Percentiles rank a stretch among this genome's conserved stretches.
Conservation (phyloP, 768 basidiomycete species). For the Trametes cinnabarina region DNA sequence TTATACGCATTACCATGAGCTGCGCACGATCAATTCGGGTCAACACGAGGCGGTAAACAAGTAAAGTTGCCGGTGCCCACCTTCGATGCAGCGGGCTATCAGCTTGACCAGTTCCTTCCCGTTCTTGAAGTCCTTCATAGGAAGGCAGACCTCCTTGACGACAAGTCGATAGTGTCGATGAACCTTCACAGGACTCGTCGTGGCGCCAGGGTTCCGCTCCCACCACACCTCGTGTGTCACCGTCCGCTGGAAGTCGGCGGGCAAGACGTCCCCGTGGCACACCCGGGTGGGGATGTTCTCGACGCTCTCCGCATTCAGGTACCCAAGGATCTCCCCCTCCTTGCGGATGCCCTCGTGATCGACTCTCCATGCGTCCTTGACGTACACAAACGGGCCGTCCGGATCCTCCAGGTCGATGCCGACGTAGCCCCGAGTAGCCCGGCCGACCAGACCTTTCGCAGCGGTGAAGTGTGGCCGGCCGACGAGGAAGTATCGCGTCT, state of each 20-base stretch:
- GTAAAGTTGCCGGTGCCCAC: background rate
- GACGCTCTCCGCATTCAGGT: background rate
- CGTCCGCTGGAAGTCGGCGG: background rate
- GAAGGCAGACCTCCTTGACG: conserved; percentile 13
- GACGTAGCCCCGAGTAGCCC: conserved; percentile 2
- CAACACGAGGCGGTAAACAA: background rate
- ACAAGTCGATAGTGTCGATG: conserved; percentile 18
- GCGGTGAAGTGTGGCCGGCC: background rate
- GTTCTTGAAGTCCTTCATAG: background rate
- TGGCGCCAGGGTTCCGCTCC: background rate
- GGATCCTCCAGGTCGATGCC: background rate
- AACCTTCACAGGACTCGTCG: background rate
- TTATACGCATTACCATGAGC: background rate
- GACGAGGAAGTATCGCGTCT: background rate
- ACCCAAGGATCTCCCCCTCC: background rate
- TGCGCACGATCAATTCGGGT: background rate
- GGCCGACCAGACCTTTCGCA: background rate
- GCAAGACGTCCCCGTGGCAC: conserved; percentile 2
- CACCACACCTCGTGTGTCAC: background rate
- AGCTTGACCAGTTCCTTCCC: background rate
- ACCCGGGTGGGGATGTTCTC: background rate
- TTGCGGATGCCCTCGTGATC: background rate
- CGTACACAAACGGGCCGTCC: background rate
- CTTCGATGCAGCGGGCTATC: background rate
- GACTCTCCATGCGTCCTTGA: conserved; percentile 3